A percentile compares a stretch with the other conserved stretches of the same genome.
These are phyloP conservation scores for Colletotrichum sp. DNA, from an alignment of 2,329 filamentous ascomycete species.

Conservation along the genomic window DNA sequence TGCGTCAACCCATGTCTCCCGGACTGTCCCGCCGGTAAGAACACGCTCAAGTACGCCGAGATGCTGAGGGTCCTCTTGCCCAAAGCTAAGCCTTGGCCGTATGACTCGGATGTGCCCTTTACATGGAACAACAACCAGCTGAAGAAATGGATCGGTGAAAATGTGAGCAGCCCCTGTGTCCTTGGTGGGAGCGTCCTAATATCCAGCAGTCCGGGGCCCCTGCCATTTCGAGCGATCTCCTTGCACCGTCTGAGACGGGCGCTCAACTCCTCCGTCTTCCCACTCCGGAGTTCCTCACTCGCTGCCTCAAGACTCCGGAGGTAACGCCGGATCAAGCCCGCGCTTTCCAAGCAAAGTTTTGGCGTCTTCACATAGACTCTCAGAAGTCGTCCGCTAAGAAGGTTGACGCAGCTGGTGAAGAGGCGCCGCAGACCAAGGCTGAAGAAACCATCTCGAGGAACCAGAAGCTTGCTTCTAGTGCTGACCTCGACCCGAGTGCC, in stretches of 20 bases:
- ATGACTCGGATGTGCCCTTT: slow-evolving; percentile 33
- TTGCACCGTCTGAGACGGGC: slow-evolving; percentile 47
- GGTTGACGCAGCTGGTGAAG: neutral
- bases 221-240: slow-evolving; percentile 32
- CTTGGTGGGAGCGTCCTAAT: neutral
- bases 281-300: slow-evolving; percentile 41
- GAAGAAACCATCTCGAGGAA: neutral
- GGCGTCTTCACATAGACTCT: slow-evolving; percentile 47
- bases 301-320: slow-evolving; percentile 41
- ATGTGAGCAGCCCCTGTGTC: slow-evolving; percentile 33
- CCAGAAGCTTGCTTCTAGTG: slow-evolving; percentile 28
- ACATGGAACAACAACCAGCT: slow-evolving; percentile 46
- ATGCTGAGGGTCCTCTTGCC: slow-evolving; percentile 46
- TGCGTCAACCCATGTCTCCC: slow-evolving; percentile 52
- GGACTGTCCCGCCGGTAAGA: slow-evolving; percentile 49
- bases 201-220: slow-evolving; percentile 42
- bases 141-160: slow-evolving; percentile 43
- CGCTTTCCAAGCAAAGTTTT: slow-evolving; percentile 47
- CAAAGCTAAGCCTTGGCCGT: slow-evolving; percentile 24
- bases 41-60: slow-evolving; percentile 55
- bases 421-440: neutral
- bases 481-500: slow-evolving; percentile 29
- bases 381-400: slow-evolving; percentile 19
- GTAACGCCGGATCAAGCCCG: slow-evolving; percentile 43
- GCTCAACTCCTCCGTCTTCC: slow-evolving; percentile 45